Percentiles rank a stretch among this genome's conserved stretches.
Conservation (phyloP, 2,329 filamentous ascomycete species). For the Hypoxylon sp. region DNA sequence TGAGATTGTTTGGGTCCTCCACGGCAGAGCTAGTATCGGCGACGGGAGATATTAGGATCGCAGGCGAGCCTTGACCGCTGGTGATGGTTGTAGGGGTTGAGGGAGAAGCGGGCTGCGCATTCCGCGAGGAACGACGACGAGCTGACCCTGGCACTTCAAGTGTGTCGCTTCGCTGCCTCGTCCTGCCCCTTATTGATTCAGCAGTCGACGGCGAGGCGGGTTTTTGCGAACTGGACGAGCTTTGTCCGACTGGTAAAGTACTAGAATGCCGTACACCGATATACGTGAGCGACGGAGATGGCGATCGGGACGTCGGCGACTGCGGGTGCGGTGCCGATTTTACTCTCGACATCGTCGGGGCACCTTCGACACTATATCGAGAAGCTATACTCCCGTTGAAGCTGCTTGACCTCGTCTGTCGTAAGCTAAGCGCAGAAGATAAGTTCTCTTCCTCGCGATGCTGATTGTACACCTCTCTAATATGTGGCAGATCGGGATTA, state of each 20-base stretch:
- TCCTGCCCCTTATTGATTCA: constrained; percentile 39
- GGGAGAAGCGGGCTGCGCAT: constrained; percentile 24
- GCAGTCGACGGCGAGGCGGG: constrained; percentile 2
- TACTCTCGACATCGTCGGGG: constrained; percentile 36
- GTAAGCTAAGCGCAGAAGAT: constrained; percentile 46
- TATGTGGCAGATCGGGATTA: constrained; percentile 56
- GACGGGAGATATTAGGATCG: constrained; percentile 46
- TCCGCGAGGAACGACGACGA: constrained; percentile 36
- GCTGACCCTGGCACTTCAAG: constrained; percentile 50
- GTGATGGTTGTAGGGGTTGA: constrained; percentile 13
- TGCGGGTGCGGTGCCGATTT: constrained; percentile 23
- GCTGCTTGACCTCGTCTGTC: constrained; percentile 56
- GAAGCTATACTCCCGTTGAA: constrained; percentile 53
- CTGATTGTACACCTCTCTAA: constrained; percentile 57
- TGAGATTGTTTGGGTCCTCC: constrained; percentile 11
- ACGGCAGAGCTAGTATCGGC: constrained; percentile 24
- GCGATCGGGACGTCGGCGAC: constrained; percentile 30
- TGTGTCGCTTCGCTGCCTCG: constrained; percentile 47
- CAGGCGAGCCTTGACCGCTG: constrained; percentile 34
- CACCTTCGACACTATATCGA: constrained; percentile 42
- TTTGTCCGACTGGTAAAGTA: constrained; percentile 39
- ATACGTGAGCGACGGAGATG: constrained; percentile 39
- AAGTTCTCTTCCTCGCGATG: constrained; percentile 51
- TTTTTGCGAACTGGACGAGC: constrained; percentile 1
- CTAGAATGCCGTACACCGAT: constrained; percentile 34